Evolutionary conservation across 2,329 filamentous ascomycete species (phyloP).

Genomic region (Trichoderma sp.): DNA sequence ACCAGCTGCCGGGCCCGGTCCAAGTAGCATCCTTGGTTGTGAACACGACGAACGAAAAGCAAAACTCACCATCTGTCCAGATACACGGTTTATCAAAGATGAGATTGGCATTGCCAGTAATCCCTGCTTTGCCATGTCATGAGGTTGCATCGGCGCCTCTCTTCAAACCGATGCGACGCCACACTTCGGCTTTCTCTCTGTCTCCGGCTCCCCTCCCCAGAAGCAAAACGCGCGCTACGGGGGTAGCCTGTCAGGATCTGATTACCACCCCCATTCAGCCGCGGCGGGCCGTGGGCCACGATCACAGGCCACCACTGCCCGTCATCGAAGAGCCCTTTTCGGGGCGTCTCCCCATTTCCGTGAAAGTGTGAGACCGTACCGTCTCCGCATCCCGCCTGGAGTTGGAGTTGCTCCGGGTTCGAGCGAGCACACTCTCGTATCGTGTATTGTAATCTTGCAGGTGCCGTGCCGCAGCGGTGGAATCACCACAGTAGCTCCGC

Average conservation of each 20-base stretch:
- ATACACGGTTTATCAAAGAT: slow-evolving; percentile 15
- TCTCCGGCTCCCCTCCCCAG: slow-evolving; percentile 17
- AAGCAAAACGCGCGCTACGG: slow-evolving; percentile 16
- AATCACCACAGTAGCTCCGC: not conserved
- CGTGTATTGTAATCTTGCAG: not conserved
- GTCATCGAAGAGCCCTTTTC: slow-evolving; percentile 17
- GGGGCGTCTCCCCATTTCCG: slow-evolving; percentile 15
- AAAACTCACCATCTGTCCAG: not conserved
- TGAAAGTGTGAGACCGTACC: not conserved
- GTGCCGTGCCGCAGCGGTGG: not conserved
- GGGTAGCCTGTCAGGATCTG: slow-evolving; percentile 22
- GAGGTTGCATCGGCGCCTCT: slow-evolving; percentile 23
- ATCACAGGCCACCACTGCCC: slow-evolving; percentile 20
- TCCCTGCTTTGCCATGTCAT: slow-evolving; percentile 23
- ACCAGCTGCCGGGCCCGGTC: not conserved
- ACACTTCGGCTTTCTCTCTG: slow-evolving; percentile 18
- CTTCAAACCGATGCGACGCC: slow-evolving; percentile 21
- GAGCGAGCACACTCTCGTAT: not conserved
- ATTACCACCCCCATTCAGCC: slow-evolving; percentile 22
- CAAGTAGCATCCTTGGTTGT: not conserved
- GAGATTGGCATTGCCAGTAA: slow-evolving; percentile 15
- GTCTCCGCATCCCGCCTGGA: not conserved
- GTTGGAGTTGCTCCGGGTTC: not conserved
- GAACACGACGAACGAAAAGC: not conserved
- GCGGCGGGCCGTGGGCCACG: slow-evolving; percentile 23